Evolutionary conservation across 257 asterid species (phyloP), one percentile per base, ranked within the genome.

Genomic region (Penstemon eatonii): DNA sequence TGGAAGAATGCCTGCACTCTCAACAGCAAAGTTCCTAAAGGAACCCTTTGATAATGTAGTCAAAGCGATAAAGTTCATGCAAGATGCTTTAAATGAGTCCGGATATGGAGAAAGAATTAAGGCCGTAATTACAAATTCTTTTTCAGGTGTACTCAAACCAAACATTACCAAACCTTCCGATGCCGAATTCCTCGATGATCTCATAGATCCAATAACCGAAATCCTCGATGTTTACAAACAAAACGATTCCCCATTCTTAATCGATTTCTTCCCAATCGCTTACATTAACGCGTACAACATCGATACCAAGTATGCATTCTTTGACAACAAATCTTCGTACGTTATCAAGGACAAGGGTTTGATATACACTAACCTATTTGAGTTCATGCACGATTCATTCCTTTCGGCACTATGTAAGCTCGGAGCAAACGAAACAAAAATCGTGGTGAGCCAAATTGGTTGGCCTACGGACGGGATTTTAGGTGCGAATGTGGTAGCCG

Each of bases 401-500:
- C 77, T 77, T 0, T 71, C 74, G 66, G 84, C 91, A 0, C 4
- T 88, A 11, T 62, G 7, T 2, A 88, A 86, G 55, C 74, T 71
- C 0, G 91, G 87, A 6, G 55, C 60, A 8, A 56, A 77, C 0
- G 10, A 72, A 19, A 3, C 82, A 65, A 46, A 57, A 25, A 66
- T 88, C 6, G 55, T 66, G 39, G 73, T 86, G 0, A 80, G 82
- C n/a, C 76, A 79, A 50, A 73, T 88, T 12, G 93, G 96, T 7
- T 88, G 93, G 90, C 92, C 95, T 1, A 85, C 95, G 0, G 90
- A 83, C 9, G 88, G 88, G 4, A 40, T n/a, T 44, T 41, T 42
- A 9, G 62, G 74, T 3, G 89, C 85, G 0, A 81, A 39, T 33
- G 0, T 7, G 4, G 0, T 3, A 1, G 49, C 74, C 8, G 92